Evolutionary conservation across 1,139 yeast genomes (phyloP), one percentile per base, ranked within the genome.

Genomic region (Pneumocystis oryctolagi): DNA sequence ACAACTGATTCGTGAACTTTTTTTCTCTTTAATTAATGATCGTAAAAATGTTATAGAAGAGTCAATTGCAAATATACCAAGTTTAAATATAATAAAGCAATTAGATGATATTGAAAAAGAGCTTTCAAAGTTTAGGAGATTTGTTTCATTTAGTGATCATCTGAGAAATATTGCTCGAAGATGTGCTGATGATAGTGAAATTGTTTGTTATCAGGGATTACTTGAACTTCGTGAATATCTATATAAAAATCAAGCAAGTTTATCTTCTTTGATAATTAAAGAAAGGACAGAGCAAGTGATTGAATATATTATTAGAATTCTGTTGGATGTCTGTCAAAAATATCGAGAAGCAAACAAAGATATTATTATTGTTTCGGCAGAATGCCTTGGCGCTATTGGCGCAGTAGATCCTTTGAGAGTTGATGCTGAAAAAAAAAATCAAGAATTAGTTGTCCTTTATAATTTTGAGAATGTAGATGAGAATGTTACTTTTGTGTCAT

Each of bases 131-230:
- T 47, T 65, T 35, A 39, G 60, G 31, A 55, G 31, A 32, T 42
- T 56, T 31, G 61, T 61, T 30, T 65, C 42, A n/a, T 63, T 40
- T 58, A 47, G 40, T 20, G 58, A 12, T 61, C 20, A 61, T 8
- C 74, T 84, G 53, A 76, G 75, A 20, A 85, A 82, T 66, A 79
- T 84, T 63, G 77, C 81, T 0, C 74, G 82, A 65, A 75, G 94
- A 60, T 77, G 86, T 62, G 76, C 77, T 60, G 83, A 85, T 32
- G 87, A 85, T 65, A 90, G 89, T 71, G 80, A 80, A 61, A 84
- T 84, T 74, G 89, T 90, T 6, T 89, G 89, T 0, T 79, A 81
- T 61, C 96, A 89, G 70, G 89, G 89, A 0, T 74, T 92, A 31
- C 79, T 79, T 64, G 97, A 89, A 70, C 76, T 89, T 56, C 75